These are phyloP conservation scores for Inonotus obliquus DNA, from an alignment of 1,284 basidiomycete genomes.

Conservation along the genomic window DNA sequence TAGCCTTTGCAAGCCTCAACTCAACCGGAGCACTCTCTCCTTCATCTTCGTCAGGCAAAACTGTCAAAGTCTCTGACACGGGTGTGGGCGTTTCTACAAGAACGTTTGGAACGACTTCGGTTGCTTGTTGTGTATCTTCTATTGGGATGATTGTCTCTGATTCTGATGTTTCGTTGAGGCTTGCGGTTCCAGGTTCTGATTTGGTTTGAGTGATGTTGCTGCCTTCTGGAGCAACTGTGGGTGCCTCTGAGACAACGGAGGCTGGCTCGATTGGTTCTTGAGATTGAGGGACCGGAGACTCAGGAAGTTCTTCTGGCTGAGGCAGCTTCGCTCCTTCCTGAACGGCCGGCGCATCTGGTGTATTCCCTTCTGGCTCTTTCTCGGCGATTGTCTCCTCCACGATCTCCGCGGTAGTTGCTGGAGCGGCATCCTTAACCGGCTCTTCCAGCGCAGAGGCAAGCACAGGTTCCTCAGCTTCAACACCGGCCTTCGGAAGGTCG, in stretches of 20 bases:
- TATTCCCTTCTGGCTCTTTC: not conserved
- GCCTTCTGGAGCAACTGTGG: not conserved
- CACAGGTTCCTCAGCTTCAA: not conserved
- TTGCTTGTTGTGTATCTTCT: not conserved
- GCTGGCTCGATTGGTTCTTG: not conserved
- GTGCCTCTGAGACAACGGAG: not conserved
- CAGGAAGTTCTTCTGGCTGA: not conserved
- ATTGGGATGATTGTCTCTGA: not conserved
- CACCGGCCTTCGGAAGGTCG: not conserved
- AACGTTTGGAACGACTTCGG: constrained; percentile 2
- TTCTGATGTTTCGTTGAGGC: too few relatives aligned
- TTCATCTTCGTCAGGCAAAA: not conserved
- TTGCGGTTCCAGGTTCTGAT: not conserved
- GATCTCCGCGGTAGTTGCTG: not conserved
- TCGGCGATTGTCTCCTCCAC: not conserved
- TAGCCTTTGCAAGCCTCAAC: not conserved
- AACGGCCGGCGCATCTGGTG: not conserved
- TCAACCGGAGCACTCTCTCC: constrained; percentile 1
- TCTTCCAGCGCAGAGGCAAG: not conserved
- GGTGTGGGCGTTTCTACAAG: constrained; percentile 9
- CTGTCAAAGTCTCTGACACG: not conserved
- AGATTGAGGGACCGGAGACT: not conserved
- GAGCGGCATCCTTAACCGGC: not conserved
- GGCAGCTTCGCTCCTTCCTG: not conserved
- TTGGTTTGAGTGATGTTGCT: not conserved